A percentile compares a stretch with the other conserved stretches of the same genome.
phyloP scores from a whole-genome alignment of 768 basidiomycete species.

The Kwoniella pini region DNA sequence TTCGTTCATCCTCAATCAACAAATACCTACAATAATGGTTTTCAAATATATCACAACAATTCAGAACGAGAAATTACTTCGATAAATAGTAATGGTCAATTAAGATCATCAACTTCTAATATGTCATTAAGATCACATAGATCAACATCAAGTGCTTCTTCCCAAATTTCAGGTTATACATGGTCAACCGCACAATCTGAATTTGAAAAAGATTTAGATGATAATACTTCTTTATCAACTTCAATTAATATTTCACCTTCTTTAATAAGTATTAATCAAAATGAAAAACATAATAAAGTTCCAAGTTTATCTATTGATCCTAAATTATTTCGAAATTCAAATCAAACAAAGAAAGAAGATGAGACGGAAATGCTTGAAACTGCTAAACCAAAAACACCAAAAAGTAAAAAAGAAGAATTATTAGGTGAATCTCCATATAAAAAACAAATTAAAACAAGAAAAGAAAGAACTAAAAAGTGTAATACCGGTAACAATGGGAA shows the following conservation, averaged over 20 bases:
- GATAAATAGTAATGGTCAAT: neutral
- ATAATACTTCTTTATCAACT: conserved; percentile 4
- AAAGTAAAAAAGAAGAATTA: neutral
- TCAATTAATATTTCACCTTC: neutral
- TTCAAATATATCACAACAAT: neutral
- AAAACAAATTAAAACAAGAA: neutral
- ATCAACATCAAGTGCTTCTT: conserved; percentile 11
- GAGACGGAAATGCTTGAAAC: conserved; percentile 26
- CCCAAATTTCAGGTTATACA: neutral
- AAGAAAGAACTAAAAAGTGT: conserved; percentile 11
- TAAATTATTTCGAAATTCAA: conserved; percentile 13
- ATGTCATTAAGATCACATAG: conserved; percentile 12
- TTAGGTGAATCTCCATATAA: neutral
- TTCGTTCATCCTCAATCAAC: neutral
- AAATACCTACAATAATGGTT: neutral
- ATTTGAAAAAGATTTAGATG: conserved; percentile 1
- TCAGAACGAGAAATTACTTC: neutral
- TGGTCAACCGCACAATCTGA: conserved; percentile 4
- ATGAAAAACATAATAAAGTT: conserved; percentile 4
- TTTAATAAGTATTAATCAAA: neutral
- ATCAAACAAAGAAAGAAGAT: neutral
- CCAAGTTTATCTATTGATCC: conserved; percentile 31
- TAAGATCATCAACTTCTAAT: conserved; percentile 3
- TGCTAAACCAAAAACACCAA: conserved; percentile 24
- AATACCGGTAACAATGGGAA: neutral